These are phyloP conservation scores for Phoma sp. DNA, from an alignment of 2,329 filamentous ascomycete genomes.

Conservation along the genomic window DNA sequence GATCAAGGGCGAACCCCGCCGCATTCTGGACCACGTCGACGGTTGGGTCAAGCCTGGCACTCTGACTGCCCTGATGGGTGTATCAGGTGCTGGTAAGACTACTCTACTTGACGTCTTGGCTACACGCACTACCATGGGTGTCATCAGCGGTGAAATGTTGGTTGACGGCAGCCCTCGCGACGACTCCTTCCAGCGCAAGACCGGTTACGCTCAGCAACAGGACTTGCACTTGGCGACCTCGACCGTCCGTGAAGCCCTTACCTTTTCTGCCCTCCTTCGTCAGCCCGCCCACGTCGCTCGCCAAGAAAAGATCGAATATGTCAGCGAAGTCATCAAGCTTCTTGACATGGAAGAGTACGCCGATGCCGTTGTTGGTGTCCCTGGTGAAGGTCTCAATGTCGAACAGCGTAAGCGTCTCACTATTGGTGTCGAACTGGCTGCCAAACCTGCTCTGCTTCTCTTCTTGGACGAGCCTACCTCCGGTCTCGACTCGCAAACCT, in stretches of 20 bases:
- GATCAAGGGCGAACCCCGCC: conserved; percentile 77
- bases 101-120: conserved; percentile 87
- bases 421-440: conserved; percentile 94
- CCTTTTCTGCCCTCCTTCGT: conserved; percentile 83
- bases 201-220: conserved; percentile 90
- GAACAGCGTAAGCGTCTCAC: conserved; percentile 79
- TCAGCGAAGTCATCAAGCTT: conserved; percentile 88
- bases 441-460: conserved; percentile 85
- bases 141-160: conserved; percentile 87
- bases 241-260: conserved; percentile 86
- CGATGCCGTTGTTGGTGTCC: conserved; percentile 88
- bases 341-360: conserved; percentile 90
- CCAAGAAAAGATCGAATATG: conserved; percentile 83
- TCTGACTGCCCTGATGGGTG: conserved; percentile 84
- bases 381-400: conserved; percentile 76
- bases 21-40: conserved; percentile 83
- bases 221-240: conserved; percentile 85
- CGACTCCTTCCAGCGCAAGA: conserved; percentile 86
- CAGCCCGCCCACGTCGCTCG: conserved; percentile 77
- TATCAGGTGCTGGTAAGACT: conserved; percentile 92
- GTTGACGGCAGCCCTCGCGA: conserved; percentile 78
- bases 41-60: conserved; percentile 95
- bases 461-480: conserved; percentile 97
- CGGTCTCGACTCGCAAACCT: conserved; percentile 90
- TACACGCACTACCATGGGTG: conserved; percentile 84